Conservation (phyloP, 306 rosid species). For the Bauhinia variegata region DNA sequence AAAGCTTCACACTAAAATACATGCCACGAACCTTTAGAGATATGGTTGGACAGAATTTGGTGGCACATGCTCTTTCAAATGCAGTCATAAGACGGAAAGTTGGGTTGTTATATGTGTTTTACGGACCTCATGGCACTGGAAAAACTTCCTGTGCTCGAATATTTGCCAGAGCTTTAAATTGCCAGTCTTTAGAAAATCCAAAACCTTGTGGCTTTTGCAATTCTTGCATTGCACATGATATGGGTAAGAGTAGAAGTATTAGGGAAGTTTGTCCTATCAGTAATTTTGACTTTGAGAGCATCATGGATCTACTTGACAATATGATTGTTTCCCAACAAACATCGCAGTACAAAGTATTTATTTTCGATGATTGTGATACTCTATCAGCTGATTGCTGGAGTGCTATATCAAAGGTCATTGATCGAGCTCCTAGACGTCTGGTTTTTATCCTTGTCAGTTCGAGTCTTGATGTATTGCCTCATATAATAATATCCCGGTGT, state of each 20-base stretch:
- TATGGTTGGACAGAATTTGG: constrained; percentile 93
- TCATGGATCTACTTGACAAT: constrained; percentile 81
- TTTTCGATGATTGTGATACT: constrained; percentile 93
- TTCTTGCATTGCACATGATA: constrained; percentile 79
- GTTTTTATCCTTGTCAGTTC: constrained; percentile 98
- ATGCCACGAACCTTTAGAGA: constrained; percentile 87
- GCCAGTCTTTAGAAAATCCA: constrained; percentile 77
- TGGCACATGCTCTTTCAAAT: constrained; percentile 94
- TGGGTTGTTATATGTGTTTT: constrained; percentile 88
- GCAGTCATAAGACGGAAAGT: constrained; percentile 79
- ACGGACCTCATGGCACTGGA: constrained; percentile 98
- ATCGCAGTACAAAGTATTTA: constrained; percentile 80
- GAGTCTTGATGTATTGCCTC: constrained; percentile 97
- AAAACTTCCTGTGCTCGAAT: constrained; percentile 95
- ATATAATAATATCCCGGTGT: constrained; percentile 96
- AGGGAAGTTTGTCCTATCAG: constrained; percentile 94
- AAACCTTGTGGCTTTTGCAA: constrained; percentile 97
- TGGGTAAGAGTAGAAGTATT: constrained; percentile 81
- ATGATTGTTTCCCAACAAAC: constrained; percentile 77
- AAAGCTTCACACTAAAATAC: constrained; percentile 84
- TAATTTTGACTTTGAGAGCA: constrained; percentile 87
- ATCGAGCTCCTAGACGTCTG: constrained; percentile 94
- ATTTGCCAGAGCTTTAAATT: constrained; percentile 91
- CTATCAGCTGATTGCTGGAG: constrained; percentile 87
- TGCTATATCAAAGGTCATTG: constrained; percentile 92